phyloP scores from a whole-genome alignment of 352 stramenopile species.

The Blastocystis sp. region DNA sequence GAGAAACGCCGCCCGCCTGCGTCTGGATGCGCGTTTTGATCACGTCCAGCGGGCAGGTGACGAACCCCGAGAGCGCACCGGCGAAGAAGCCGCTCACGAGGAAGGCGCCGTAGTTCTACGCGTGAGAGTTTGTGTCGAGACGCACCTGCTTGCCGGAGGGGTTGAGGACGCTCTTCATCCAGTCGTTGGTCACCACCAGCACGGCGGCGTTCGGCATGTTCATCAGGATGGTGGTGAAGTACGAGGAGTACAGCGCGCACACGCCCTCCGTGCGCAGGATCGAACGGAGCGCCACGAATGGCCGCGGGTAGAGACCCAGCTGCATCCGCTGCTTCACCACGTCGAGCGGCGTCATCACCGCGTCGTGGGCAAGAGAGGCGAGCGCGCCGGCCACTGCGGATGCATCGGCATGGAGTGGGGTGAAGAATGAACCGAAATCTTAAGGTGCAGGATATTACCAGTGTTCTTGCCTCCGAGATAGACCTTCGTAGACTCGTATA shows the following conservation, averaged over 20 bases:
- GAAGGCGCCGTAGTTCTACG: conserved; percentile 75
- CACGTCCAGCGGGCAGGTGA: conserved; percentile 95
- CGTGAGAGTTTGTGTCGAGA: background rate
- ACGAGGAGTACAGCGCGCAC: conserved; percentile 83
- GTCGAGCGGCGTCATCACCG: conserved; percentile 96
- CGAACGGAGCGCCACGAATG: conserved; percentile 81
- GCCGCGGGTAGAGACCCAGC: conserved; percentile 91
- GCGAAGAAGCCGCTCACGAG: conserved; percentile 85
- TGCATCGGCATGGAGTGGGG: conserved; percentile 61
- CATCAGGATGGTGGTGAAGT: conserved; percentile 94
- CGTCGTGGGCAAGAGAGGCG: conserved; percentile 90
- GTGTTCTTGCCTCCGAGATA: conserved; percentile 76
- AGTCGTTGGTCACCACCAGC: conserved; percentile 95
- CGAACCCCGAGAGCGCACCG: conserved; percentile 83
- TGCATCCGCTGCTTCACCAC: conserved; percentile 97
- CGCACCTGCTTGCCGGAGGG: background rate
- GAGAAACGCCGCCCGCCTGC: conserved; percentile 72
- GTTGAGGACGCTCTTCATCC: conserved; percentile 85
- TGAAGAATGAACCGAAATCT: conserved; percentile 63
- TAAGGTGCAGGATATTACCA: conserved; percentile 73
- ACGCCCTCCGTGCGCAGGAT: conserved; percentile 76
- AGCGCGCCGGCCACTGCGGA: conserved; percentile 83
- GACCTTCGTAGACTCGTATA: conserved; percentile 83
- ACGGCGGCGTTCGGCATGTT: conserved; percentile 96
- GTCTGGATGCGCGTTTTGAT: conserved; percentile 95